Evolutionary conservation across 2,329 filamentous ascomycete species (phyloP).

Genomic region (Colletotrichum lentis): DNA sequence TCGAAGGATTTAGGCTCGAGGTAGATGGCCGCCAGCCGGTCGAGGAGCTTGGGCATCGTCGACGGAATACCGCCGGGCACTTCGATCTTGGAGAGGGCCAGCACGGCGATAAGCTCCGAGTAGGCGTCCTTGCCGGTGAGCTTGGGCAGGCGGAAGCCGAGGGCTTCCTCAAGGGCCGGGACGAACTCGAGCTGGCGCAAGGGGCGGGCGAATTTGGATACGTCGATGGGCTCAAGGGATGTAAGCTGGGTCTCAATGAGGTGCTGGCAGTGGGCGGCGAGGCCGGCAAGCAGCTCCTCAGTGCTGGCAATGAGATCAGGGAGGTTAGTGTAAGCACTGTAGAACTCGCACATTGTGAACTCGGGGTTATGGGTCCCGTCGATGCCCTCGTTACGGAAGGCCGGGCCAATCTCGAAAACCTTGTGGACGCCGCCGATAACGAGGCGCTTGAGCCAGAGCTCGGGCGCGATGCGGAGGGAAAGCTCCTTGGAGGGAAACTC

Average conservation of each 20-base stretch:
- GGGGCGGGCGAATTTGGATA: conserved; percentile 59
- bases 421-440: conserved; percentile 87
- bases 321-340: conserved; percentile 83
- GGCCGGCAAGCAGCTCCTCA: conserved; percentile 70
- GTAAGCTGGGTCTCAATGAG: conserved; percentile 56
- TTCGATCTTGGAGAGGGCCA: conserved; percentile 67
- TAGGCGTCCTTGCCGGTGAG: conserved; percentile 65
- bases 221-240: conserved; percentile 58
- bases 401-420: conserved; percentile 91
- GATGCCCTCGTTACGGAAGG: conserved; percentile 92
- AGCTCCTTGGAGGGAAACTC: conserved; percentile 77
- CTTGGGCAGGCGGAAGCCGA: conserved; percentile 72
- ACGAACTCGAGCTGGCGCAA: conserved; percentile 83
- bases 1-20: conserved; percentile 78
- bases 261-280: conserved; percentile 61
- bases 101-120: conserved; percentile 60
- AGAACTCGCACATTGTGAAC: conserved; percentile 98
- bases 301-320: conserved; percentile 78
- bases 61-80: conserved; percentile 68
- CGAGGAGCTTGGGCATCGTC: conserved; percentile 75
- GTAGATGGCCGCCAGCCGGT: conserved; percentile 77
- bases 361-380: conserved; percentile 95
- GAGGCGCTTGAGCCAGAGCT: conserved; percentile 92
- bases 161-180: conserved; percentile 74
- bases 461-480: conserved; percentile 87